These are phyloP conservation scores for Mycena latifolia DNA, from an alignment of 768 basidiomycete genomes.

Conservation along the genomic window DNA sequence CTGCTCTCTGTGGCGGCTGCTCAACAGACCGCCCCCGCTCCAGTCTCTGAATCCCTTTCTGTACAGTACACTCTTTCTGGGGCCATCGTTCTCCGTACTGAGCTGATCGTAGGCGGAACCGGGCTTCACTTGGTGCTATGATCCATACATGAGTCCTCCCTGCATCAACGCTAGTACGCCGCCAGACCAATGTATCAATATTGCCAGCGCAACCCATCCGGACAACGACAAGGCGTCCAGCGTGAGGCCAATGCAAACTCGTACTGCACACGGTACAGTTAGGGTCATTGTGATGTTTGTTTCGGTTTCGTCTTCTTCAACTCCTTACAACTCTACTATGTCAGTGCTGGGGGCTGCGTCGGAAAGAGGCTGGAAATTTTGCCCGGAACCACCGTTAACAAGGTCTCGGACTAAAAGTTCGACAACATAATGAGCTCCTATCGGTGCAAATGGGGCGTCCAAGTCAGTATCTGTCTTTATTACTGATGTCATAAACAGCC, in stretches of 20 bases:
- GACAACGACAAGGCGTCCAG: slow-evolving; percentile 2
- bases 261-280: not conserved
- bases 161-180: not conserved
- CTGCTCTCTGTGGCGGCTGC: no score
- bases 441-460: not conserved
- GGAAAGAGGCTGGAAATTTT: not conserved
- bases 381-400: not conserved
- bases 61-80: no score
- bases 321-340: no score
- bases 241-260: not conserved
- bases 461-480: not conserved
- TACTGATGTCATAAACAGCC: not conserved
- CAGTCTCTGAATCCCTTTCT: no score
- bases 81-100: slow-evolving; percentile 3
- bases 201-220: not conserved
- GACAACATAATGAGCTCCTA: not conserved
- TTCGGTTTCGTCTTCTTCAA: no score
- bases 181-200: not conserved
- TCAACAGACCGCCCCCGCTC: no score
- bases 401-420: not conserved
- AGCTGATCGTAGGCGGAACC: not conserved
- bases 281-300: no score
- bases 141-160: not conserved
- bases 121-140: not conserved
- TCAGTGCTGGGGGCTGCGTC: no score